Percentiles rank a stretch among this genome's conserved stretches.
These are phyloP conservation scores for Scenedesmus sp. DNA, from an alignment of 163 green algal species.

Conservation along the genomic window DNA sequence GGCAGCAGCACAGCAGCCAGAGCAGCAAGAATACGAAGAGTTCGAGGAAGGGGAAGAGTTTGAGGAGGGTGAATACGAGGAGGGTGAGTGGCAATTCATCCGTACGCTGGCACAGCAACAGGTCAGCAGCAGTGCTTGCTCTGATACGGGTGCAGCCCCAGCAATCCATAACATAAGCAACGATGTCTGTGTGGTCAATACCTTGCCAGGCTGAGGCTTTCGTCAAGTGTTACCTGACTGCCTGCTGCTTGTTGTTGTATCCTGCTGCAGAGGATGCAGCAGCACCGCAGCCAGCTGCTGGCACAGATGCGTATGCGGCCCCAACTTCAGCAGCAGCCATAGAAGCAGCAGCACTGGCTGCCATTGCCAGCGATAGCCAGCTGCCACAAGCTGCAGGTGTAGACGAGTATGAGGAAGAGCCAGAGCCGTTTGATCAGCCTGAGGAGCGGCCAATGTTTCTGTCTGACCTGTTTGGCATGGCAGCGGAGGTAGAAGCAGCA, in stretches of 20 bases:
- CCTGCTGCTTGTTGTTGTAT: not conserved
- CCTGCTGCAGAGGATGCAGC: not conserved
- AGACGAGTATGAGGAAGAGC: not conserved
- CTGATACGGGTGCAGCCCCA: not conserved
- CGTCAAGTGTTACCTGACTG: not conserved
- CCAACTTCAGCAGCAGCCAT: not conserved
- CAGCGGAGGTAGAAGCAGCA: slow-evolving; percentile 61
- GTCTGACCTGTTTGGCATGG: slow-evolving; percentile 71
- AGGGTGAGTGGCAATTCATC: not conserved
- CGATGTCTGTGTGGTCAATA: not conserved
- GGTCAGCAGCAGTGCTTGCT: not conserved
- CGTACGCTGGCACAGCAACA: not conserved
- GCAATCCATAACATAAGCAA: not conserved
- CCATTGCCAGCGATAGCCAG: not conserved
- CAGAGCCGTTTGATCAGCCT: slow-evolving; percentile 63
- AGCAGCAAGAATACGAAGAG: slow-evolving; percentile 57
- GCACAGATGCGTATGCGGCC: not conserved
- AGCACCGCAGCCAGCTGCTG: not conserved
- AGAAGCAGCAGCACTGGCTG: slow-evolving; percentile 20
- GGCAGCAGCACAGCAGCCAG: not conserved
- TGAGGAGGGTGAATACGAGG: slow-evolving; percentile 28
- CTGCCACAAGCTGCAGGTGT: not conserved
- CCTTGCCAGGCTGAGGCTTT: not conserved
- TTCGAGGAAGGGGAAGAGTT: slow-evolving; percentile 49
- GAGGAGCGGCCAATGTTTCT: slow-evolving; percentile 63